Base-by-base conservation (phyloP, 139 green algal genomes). In the Chlorella sp. region DNA sequence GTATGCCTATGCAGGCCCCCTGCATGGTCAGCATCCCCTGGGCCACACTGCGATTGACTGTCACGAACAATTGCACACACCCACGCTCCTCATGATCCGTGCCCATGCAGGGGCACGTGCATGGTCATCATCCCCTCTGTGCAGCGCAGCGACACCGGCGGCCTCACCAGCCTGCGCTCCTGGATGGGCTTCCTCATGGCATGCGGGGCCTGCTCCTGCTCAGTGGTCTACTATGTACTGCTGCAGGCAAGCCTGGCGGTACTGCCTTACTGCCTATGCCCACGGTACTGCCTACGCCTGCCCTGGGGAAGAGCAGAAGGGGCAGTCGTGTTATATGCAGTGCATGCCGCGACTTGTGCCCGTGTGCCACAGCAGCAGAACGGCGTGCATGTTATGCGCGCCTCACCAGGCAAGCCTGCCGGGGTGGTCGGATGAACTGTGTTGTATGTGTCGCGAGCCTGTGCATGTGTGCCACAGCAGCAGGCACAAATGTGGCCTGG, bases 131-230 rank as follows among this genome's bases (percentile, higher is more conserved):
- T 21, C 71, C 14, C 30, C 14, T 32, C 28, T 0, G 42, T 15
- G 82, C 82, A 87, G 82, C 76, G 82, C 82, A 77, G 60, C 21
- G 21, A 57, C 48, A 57, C 82, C 3, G 82, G 82, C 60, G 77
- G 82, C 61, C 60, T 87, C 18, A 77, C 11, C 82, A 87, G 60
- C 0, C 21, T 66, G 7, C 82, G 61, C 34, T 61, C 60, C 60
- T 87, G 82, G 82, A 26, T 34, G 57, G 82, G 82, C 3, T 87
- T 87, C 64, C 30, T 66, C 19, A 87, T 87, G 82, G 82, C 82
- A 0, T 36, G 76, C 22, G 82, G 82, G 0, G 82, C 82, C 3
- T 61, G 76, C 11, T 4, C 77, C 11, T 78, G 28, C n/a, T 78
- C 82, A 12, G 61, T 77, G 11, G 64, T 53, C 11, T 87, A 87